These are phyloP conservation scores for Solanum tacnaense DNA, from an alignment of 257 asterid species.

Conservation along the genomic window DNA sequence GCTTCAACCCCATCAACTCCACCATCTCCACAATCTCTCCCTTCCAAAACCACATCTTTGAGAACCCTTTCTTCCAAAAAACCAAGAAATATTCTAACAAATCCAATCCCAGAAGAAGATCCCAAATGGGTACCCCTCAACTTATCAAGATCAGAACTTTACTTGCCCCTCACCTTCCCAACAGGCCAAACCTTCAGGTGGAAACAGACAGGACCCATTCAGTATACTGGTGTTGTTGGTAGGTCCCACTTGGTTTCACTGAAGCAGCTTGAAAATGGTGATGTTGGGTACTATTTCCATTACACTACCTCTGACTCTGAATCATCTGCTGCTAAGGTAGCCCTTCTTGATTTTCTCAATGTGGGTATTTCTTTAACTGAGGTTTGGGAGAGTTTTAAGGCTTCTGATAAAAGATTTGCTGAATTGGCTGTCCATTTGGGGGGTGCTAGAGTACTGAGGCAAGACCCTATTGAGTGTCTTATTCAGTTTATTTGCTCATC, in stretches of 20 bases:
- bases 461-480: constrained; percentile 88
- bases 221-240: constrained; percentile 69
- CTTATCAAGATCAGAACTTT: constrained; percentile 58
- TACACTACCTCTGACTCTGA: constrained; percentile 25
- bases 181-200: constrained; percentile 96
- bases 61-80: background rate
- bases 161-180: constrained; percentile 87
- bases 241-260: constrained; percentile 73
- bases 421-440: constrained; percentile 53
- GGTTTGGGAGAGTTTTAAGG: constrained; percentile 67
- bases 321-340: constrained; percentile 1
- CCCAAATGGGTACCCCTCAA: constrained; percentile 49
- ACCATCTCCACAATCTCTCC: constrained; percentile 5
- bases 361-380: constrained; percentile 56
- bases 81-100: constrained; percentile 29
- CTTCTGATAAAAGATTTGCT: constrained; percentile 63
- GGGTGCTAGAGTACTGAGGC: constrained; percentile 93
- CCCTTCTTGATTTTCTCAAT: constrained; percentile 67
- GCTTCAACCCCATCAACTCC: constrained; percentile 10
- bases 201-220: constrained; percentile 66
- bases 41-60: background rate
- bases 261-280: constrained; percentile 52
- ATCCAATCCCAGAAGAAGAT: constrained; percentile 20
- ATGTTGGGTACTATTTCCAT: constrained; percentile 48
- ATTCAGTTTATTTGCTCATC: constrained; percentile 93